Percentiles rank a stretch among this genome's conserved stretches.
Evolutionary conservation across 2,329 filamentous ascomycete species (phyloP).

Genomic region (Colletotrichum gloeosporioides): DNA sequence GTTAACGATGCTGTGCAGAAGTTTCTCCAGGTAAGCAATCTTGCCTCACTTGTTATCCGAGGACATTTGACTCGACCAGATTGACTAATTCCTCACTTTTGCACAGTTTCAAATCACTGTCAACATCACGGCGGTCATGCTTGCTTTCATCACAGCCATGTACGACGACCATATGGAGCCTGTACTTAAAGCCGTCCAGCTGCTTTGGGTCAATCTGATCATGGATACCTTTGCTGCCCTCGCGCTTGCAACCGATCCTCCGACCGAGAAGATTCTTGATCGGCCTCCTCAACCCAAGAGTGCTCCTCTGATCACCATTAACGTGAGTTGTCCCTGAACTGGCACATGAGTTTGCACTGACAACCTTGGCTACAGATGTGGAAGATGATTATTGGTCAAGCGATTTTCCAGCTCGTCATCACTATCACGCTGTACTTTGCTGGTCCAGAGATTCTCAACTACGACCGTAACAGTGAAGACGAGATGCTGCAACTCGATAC

Average conservation of each 20-base stretch:
- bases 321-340: slow-evolving; percentile 33
- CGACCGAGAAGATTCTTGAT: slow-evolving; percentile 61
- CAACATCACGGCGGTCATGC: slow-evolving; percentile 70
- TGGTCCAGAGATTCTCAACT: slow-evolving; percentile 59
- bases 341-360: background rate
- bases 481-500: slow-evolving; percentile 56
- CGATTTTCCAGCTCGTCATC: slow-evolving; percentile 63
- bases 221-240: slow-evolving; percentile 74
- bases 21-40: slow-evolving; percentile 59
- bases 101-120: slow-evolving; percentile 69
- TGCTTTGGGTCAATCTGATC: slow-evolving; percentile 73
- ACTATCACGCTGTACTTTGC: slow-evolving; percentile 67
- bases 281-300: slow-evolving; percentile 64
- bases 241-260: slow-evolving; percentile 68
- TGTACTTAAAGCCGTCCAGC: slow-evolving; percentile 69
- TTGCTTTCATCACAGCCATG: slow-evolving; percentile 70
- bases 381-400: slow-evolving; percentile 70
- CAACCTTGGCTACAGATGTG: slow-evolving; percentile 49
- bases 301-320: slow-evolving; percentile 74
- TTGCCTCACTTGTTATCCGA: slow-evolving; percentile 34
- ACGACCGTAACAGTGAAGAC: slow-evolving; percentile 43
- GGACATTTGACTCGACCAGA: slow-evolving; percentile 25
- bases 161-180: slow-evolving; percentile 59
- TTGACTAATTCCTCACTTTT: background rate
- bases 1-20: slow-evolving; percentile 74